Percentiles rank a stretch among this genome's conserved stretches.
These are phyloP conservation scores for Monosporascus cannonballus DNA, from an alignment of 2,329 filamentous ascomycete species.

Conservation along the genomic window DNA sequence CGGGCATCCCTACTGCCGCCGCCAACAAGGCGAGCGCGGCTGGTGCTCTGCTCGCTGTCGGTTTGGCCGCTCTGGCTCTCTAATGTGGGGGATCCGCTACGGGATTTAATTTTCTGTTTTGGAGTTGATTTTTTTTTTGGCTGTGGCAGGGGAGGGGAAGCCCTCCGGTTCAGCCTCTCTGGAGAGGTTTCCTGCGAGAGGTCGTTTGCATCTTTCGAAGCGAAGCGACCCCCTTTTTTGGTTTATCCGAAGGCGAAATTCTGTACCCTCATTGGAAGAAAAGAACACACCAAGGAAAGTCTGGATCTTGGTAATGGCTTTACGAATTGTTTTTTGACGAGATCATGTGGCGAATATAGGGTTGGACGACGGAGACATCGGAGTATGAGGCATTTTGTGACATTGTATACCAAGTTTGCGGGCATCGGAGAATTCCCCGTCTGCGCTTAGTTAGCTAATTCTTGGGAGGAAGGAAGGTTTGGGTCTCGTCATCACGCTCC, in stretches of 20 bases:
- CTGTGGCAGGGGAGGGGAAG: too few relatives aligned
- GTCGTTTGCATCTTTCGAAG: neutral
- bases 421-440: neutral
- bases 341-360: neutral
- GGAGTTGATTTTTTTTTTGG: too few relatives aligned
- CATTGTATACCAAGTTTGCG: neutral
- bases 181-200: neutral
- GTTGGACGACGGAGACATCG: neutral
- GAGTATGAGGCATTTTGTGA: neutral
- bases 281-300: neutral
- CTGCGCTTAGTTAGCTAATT: neutral
- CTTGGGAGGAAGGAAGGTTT: neutral
- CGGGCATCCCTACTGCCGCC: conserved; percentile 29
- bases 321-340: neutral
- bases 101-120: neutral
- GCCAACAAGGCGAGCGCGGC: conserved; percentile 29
- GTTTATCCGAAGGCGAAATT: neutral
- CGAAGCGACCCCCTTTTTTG: neutral
- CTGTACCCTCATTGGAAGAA: neutral
- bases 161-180: neutral
- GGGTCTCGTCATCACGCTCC: neutral
- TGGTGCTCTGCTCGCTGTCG: conserved; percentile 33
- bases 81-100: conserved; percentile 14
- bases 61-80: conserved; percentile 31
- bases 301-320: neutral